Evolutionary conservation across 495 filamentous ascomycete genomes (phyloP), one percentile per base, ranked within the genome.

Genomic region (Cladorrhinum samala): DNA sequence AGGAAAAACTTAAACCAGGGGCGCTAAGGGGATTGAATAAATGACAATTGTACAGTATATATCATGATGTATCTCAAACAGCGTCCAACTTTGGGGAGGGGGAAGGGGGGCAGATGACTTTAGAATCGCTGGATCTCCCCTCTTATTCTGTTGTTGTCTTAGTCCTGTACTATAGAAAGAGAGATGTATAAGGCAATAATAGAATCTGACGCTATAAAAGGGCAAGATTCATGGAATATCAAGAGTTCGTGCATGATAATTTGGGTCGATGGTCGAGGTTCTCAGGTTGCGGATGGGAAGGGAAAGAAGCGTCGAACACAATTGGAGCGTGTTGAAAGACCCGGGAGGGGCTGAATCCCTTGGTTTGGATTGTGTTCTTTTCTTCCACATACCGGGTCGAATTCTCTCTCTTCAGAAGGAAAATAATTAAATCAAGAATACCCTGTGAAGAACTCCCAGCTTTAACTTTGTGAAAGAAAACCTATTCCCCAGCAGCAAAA

Each of bases 81-180:
- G 40, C 40, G 27, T 48, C 33, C 42, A 38, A 30, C 33, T 41
- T 55, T 52, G 55, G 36, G 45, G 49, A 46, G 18, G 27, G 39
- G 53, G 46, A 46, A 36, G 52, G 39, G 50, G 64, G 57, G 54
- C 46, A 53, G 50, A 33, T 48, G 19, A 45, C 49, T 53, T 42
- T 6, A 50, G 46, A 62, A 20, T 47, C 9, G 48, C 45, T 40
- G 48, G 54, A 60, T 66, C 64, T 65, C 62, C 61, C 53, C 66
- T 69, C 60, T 57, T 30, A 42, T 69, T 65, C 52, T 57, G 51
- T 38, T 37, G 42, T 60, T 64, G 60, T 68, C 58, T 59, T 60
- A 42, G 50, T 59, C 39, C 33, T 68, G 68, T 71, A 68, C 16
- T 59, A 64, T 69, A 64, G 58, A 64, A 44, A 14, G 24, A 9